phyloP scores from a whole-genome alignment of 202 grass and related monocot species.

The Cymbopogon flexuosus region DNA sequence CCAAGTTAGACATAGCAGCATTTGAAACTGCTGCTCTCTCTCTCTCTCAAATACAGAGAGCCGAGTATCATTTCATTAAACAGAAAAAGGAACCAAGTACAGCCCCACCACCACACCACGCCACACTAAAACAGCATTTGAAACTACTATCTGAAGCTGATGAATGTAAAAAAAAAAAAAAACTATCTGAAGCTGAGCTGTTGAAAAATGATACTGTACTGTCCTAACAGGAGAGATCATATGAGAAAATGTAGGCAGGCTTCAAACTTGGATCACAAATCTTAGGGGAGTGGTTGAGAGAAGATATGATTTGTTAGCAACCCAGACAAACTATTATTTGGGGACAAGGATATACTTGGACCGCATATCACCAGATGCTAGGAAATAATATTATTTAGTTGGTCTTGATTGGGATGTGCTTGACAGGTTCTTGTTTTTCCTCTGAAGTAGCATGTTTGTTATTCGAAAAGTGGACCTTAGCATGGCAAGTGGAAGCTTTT shows the following conservation, averaged over 20 bases:
- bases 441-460: neutral
- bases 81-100: neutral
- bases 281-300: neutral
- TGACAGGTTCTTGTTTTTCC: neutral
- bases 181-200: neutral
- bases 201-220: neutral
- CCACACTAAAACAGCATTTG: neutral
- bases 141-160: neutral
- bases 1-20: neutral
- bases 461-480: neutral
- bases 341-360: conserved; percentile 5
- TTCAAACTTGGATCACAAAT: neutral
- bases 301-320: neutral
- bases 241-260: neutral
- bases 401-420: conserved; percentile 2
- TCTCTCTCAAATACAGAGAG: neutral
- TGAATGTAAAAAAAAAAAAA: too few relatives aligned
- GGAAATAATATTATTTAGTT: neutral
- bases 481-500: neutral
- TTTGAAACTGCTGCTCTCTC: neutral
- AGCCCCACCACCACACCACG: neutral
- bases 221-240: neutral
- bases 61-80: neutral
- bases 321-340: neutral
- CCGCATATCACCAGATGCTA: neutral